These are phyloP conservation scores for Paraurostyla sp. DNA, from an alignment of 73 alveolate species.

Conservation along the genomic window DNA sequence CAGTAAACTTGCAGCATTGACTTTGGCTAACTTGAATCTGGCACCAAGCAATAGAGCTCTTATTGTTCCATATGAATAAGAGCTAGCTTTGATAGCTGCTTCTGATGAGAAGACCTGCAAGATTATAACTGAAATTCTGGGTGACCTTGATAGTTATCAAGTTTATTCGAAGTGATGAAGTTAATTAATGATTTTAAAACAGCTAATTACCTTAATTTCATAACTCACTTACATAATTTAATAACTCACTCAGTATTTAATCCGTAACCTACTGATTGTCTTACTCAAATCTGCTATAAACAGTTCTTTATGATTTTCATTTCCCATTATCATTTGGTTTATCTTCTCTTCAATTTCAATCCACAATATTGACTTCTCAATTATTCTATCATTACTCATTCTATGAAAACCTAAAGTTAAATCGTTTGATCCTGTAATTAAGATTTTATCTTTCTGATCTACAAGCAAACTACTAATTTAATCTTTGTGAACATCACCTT, in stretches of 20 bases:
- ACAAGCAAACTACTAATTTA: not conserved
- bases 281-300: slow-evolving; percentile 45
- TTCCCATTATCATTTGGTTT: slow-evolving; percentile 10
- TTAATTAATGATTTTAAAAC: not conserved
- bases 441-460: not conserved
- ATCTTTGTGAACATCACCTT: slow-evolving; percentile 31
- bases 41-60: slow-evolving; percentile 85
- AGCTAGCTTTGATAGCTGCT: slow-evolving; percentile 91
- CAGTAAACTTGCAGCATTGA: slow-evolving; percentile 92
- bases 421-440: slow-evolving; percentile 49
- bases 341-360: slow-evolving; percentile 32
- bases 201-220: not conserved
- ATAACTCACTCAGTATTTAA: not conserved
- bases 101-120: slow-evolving; percentile 85
- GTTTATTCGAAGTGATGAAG: slow-evolving; percentile 63
- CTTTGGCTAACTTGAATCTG: slow-evolving; percentile 85
- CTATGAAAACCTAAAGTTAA: slow-evolving; percentile 23
- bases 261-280: slow-evolving; percentile 5
- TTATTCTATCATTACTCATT: slow-evolving; percentile 26
- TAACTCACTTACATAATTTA: not conserved
- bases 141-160: slow-evolving; percentile 75
- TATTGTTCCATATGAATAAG: slow-evolving; percentile 94
- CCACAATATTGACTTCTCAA: slow-evolving; percentile 3
- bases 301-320: not conserved
- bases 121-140: slow-evolving; percentile 74